Base-by-base conservation (phyloP, 2,329 filamentous ascomycete genomes). In the Elsinoe fawcettii region DNA sequence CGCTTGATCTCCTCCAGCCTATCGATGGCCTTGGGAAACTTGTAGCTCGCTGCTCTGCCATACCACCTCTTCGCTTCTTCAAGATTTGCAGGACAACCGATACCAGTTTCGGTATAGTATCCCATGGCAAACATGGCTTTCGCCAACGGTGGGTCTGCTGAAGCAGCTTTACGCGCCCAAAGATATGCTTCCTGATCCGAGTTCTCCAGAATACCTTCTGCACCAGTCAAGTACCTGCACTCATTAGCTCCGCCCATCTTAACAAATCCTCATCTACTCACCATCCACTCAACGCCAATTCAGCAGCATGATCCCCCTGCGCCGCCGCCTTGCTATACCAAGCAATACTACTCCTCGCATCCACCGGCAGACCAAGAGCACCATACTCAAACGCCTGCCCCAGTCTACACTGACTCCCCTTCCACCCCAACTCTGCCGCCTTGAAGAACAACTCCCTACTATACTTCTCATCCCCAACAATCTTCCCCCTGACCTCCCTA, bases 121-220 rank as follows among this genome's bases (percentile, higher is more conserved):
- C 93, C 93, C 87, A 99, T 96, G 0, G 92, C 93, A 73, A 96
- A 97, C 74, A 97, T 88, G 0, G 93, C 93, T 76, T 97, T 99
- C 6, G 90, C 85, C 36, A 96, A 74, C 2, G 75, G 75, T 11
- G 74, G 75, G 47, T 92, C 90, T 2, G 90, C 87, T 62, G 85
- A 83, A 0, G 93, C 93, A 1, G 93, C 92, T 73, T 96, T 97
- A 20, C 92, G 80, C 9, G 93, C 92, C 93, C 93, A 99, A 1
- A 99, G 80, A 70, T 96, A 99, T 0, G 93, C 93, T 70, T 99
- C 93, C 0, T 89, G 95, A 65, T 99, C 93, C 68, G 86, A 95
- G 71, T 96, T 92, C 66, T 88, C 84, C 55, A 99, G 74, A 7
- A 97, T 88, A 1, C 88, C 88, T 56, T 95, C 88, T 34, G 83